Base-by-base conservation (phyloP, 2,329 filamentous ascomycete genomes). In the Diaporthe ampelina region DNA sequence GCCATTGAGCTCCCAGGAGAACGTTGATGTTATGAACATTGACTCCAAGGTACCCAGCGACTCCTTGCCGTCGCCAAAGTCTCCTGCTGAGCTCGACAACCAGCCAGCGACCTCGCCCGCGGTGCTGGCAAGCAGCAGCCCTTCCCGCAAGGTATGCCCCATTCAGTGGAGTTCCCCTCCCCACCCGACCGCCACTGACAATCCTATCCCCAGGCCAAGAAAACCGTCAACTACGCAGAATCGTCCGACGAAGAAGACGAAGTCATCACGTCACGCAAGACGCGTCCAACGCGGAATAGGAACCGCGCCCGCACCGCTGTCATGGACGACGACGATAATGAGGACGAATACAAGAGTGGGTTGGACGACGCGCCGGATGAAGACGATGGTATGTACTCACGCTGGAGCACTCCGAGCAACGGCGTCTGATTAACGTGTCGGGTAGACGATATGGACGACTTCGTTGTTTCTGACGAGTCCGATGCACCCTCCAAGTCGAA, bases 391-490 rank as follows among this genome's bases (percentile, higher is more conserved):
- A 83, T 70, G 81, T 76, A 59, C 61, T 56, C 40, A n/a, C 21
- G 13, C 11, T 11, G 13, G 11, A 24, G 48, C 10, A 67, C 26
- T 10, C 24, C 29, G 4, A 6, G 21, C 11, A 13, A 35, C 19
- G 40, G 68, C 17, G 54, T 29, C 15, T 15, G 26, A 17, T 11
- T 48, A 24, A 70, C n/a, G 21, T 15, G 35, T 29, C 15, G 35
- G n/a, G 1, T 65, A 90, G 86, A 88, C 84, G 94, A 97, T 71
- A 91, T 97, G 85, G 94, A 93, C 76, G 94, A 98, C 81, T 98
- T 98, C 79, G 88, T 98, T 32, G 95, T 93, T 6, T 91, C 93
- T 0, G 95, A 98, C 79, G 94, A 97, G 56, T 96, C 94, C 0
- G 95, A 97, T 63, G 93, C 91, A 24, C 80, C 87, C 76, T 77